phyloP scores from a whole-genome alignment of 2,329 filamentous ascomycete genomes.

The Bipolaris victoriae region DNA sequence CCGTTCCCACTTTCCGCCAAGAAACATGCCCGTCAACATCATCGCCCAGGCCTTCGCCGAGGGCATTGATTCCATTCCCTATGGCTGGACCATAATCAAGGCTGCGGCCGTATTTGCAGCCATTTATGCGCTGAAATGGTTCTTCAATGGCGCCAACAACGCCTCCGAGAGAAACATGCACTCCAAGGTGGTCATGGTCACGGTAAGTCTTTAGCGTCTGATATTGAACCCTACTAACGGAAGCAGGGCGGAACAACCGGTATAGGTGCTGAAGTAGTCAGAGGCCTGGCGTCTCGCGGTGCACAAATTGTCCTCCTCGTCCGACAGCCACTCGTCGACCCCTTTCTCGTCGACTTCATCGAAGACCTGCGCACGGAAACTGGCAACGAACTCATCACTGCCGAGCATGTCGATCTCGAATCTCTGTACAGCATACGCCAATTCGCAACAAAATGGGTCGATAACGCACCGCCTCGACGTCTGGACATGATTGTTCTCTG shows the following conservation, averaged over 20 bases:
- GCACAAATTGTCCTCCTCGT: conserved; percentile 92
- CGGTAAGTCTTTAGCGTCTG: conserved; percentile 58
- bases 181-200: conserved; percentile 91
- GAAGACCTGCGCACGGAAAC: conserved; percentile 80
- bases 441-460: conserved; percentile 98
- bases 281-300: conserved; percentile 77
- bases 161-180: conserved; percentile 83
- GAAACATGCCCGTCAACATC: conserved; percentile 66
- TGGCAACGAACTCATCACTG: conserved; percentile 87
- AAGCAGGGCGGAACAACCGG: conserved; percentile 84
- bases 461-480: conserved; percentile 86
- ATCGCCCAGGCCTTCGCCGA: conserved; percentile 60
- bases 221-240: conserved; percentile 29
- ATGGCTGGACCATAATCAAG: conserved; percentile 60
- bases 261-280: conserved; percentile 78
- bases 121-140: conserved; percentile 71
- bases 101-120: conserved; percentile 59
- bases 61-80: conserved; percentile 62
- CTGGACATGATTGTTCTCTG: conserved; percentile 92
- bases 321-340: conserved; percentile 77
- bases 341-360: conserved; percentile 91
- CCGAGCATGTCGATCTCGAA: conserved; percentile 89
- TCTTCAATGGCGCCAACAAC: conserved; percentile 77
- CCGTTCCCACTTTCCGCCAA: conserved; percentile 30
- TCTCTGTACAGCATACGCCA: conserved; percentile 88